Evolutionary conservation across 495 filamentous ascomycete genomes (phyloP).

Genomic region (Halenospora varia): DNA sequence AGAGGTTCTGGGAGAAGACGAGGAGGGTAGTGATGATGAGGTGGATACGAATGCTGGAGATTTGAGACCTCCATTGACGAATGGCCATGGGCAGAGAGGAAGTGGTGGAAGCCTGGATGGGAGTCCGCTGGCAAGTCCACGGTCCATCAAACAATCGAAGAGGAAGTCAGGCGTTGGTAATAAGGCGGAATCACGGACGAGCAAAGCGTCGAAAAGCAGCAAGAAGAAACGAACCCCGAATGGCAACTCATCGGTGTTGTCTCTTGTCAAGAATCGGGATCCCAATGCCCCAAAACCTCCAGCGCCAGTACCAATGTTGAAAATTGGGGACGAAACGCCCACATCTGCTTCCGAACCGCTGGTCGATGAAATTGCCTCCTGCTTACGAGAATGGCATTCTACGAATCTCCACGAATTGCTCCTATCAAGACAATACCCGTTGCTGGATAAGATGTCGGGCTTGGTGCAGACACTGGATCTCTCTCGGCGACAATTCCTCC

Average conservation of each 20-base stretch:
- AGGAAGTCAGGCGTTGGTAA: not conserved
- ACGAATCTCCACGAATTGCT: constrained; percentile 94
- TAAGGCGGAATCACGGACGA: not conserved
- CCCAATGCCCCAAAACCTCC: constrained; percentile 69
- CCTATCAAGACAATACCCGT: constrained; percentile 71
- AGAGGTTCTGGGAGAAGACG: constrained; percentile 64
- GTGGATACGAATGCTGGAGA: not conserved
- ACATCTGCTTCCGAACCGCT: constrained; percentile 84
- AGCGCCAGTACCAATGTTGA: constrained; percentile 94
- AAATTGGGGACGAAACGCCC: constrained; percentile 93
- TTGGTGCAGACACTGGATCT: constrained; percentile 78
- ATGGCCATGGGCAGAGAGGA: not conserved
- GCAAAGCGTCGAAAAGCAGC: constrained; percentile 21
- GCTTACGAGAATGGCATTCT: constrained; percentile 95
- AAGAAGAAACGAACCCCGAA: constrained; percentile 24
- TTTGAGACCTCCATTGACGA: not conserved
- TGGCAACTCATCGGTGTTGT: constrained; percentile 25
- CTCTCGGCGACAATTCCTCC: constrained; percentile 80
- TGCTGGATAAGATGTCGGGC: constrained; percentile 74
- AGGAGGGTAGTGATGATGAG: constrained; percentile 37
- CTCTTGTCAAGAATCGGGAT: constrained; percentile 40
- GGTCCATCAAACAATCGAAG: not conserved
- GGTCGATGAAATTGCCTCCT: constrained; percentile 96
- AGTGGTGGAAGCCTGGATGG: constrained; percentile 5
- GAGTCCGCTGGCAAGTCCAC: constrained; percentile 11